Percentiles rank a stretch among this genome's conserved stretches.
These are phyloP conservation scores for Lithospermum erythrorhizon DNA, from an alignment of 257 asterid genomes.

Conservation along the genomic window DNA sequence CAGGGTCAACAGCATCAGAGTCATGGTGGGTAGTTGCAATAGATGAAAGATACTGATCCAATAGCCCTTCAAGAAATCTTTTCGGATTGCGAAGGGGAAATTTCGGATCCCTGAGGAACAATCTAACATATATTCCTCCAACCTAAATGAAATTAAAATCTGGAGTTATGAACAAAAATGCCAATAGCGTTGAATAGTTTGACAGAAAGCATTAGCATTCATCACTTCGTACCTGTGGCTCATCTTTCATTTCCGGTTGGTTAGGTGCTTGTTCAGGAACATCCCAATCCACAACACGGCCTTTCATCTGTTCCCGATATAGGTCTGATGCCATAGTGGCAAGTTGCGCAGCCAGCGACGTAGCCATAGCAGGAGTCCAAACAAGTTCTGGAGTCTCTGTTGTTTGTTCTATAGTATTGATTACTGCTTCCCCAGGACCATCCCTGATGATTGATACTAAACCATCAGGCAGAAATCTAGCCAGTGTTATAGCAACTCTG, in stretches of 20 bases:
- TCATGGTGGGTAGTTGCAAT: slow-evolving; percentile 77
- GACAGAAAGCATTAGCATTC: slow-evolving; percentile 7
- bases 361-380: slow-evolving; percentile 99
- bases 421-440: slow-evolving; percentile 99
- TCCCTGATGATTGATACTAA: slow-evolving; percentile 83
- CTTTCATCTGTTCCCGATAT: slow-evolving; percentile 81
- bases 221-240: slow-evolving; percentile 71
- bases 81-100: slow-evolving; percentile 96
- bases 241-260: slow-evolving; percentile 93
- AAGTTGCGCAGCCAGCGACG: slow-evolving; percentile 89
- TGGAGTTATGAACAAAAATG: slow-evolving; percentile 14
- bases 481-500: slow-evolving; percentile 88
- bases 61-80: slow-evolving; percentile 85
- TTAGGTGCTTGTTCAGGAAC: slow-evolving; percentile 92
- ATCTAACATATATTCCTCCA: slow-evolving; percentile 92
- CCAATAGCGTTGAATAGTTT: slow-evolving; percentile 13
- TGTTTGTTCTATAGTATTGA: slow-evolving; percentile 77
- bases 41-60: slow-evolving; percentile 94
- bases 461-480: slow-evolving; percentile 96
- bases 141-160: slow-evolving; percentile 41
- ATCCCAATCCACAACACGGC: slow-evolving; percentile 94
- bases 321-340: slow-evolving; percentile 93
- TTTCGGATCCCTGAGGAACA: slow-evolving; percentile 95
- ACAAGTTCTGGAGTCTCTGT: slow-evolving; percentile 99
- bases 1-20: slow-evolving; percentile 69